A percentile compares a stretch with the other conserved stretches of the same genome.
Evolutionary conservation across 225 moss, liverwort and hornwort genomes (phyloP).

Genomic region (Antitrichia curtipendula): DNA sequence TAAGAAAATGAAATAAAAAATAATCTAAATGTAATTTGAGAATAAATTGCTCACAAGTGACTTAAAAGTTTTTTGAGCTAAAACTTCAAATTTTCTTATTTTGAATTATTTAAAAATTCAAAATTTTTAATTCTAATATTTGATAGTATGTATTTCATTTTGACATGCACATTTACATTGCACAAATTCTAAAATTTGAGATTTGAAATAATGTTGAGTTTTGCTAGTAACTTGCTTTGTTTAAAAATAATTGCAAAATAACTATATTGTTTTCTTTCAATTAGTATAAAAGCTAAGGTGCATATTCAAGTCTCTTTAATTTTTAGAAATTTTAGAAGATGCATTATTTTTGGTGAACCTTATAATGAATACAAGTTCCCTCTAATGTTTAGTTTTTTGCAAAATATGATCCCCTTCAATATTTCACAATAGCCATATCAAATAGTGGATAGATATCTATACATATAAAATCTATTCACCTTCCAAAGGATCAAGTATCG

Average conservation of each 20-base stretch:
- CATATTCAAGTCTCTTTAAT: background rate
- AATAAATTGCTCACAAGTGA: background rate
- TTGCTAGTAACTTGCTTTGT: fast-evolving
- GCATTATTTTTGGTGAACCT: no score
- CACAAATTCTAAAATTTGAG: background rate
- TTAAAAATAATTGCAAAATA: background rate
- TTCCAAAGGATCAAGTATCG: background rate
- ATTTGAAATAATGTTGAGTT: no score
- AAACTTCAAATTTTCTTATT: no score
- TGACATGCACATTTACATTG: no score
- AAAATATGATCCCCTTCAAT: no score
- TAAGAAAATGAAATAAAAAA: fast-evolving
- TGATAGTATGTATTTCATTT: background rate
- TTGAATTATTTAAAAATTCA: no score
- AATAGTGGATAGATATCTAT: background rate
- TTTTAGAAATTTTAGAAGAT: no score
- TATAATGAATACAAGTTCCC: no score
- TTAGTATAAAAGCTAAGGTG: no score
- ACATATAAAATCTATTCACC: background rate
- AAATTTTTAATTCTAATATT: background rate
- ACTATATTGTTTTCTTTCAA: fast-evolving
- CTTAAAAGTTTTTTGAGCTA: fast-evolving
- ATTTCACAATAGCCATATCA: background rate
- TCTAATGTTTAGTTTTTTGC: background rate
- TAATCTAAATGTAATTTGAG: background rate